Conservation (phyloP, 2,329 filamentous ascomycete species). For the Ascosphaera apis region DNA sequence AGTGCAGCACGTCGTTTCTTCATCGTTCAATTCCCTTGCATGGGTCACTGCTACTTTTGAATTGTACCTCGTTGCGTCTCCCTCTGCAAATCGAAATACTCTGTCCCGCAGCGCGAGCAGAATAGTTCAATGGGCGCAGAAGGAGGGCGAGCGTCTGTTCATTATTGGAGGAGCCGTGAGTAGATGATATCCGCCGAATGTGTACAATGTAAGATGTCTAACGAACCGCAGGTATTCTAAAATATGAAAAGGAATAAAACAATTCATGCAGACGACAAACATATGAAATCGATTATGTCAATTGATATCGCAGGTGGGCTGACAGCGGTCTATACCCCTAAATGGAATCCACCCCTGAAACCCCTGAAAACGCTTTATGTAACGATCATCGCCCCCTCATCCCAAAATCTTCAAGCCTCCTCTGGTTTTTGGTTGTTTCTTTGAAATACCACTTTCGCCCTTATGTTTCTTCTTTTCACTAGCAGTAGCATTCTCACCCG, state of each 20-base stretch:
- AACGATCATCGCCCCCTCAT: slow-evolving; percentile 8
- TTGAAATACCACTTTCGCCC: slow-evolving; percentile 17
- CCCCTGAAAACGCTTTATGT: background rate
- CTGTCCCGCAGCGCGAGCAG: slow-evolving; percentile 72
- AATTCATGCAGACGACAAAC: too few species aligned
- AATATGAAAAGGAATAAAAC: too few species aligned
- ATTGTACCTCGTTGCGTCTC: slow-evolving; percentile 81
- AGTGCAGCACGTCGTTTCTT: slow-evolving; percentile 55
- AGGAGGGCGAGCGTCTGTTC: slow-evolving; percentile 82
- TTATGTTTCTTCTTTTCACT: slow-evolving; percentile 18
- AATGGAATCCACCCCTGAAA: too few species aligned
- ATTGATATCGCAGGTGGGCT: too few species aligned
- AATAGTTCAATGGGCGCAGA: slow-evolving; percentile 73
- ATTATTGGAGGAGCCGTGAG: slow-evolving; percentile 87
- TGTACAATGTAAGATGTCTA: background rate
- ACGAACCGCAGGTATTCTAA: background rate
- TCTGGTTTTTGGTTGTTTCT: slow-evolving; percentile 23
- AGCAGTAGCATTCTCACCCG: slow-evolving; percentile 13
- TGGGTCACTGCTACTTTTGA: slow-evolving; percentile 88
- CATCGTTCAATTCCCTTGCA: slow-evolving; percentile 57
- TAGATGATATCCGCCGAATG: slow-evolving; percentile 2
- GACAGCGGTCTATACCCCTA: too few species aligned
- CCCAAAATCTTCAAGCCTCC: slow-evolving; percentile 22
- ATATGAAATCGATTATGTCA: too few species aligned
- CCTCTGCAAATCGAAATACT: slow-evolving; percentile 35